Evolutionary conservation across 805 yeast species (phyloP), one percentile per base, ranked within the genome.

Genomic region (Saccharomyces jurei): DNA sequence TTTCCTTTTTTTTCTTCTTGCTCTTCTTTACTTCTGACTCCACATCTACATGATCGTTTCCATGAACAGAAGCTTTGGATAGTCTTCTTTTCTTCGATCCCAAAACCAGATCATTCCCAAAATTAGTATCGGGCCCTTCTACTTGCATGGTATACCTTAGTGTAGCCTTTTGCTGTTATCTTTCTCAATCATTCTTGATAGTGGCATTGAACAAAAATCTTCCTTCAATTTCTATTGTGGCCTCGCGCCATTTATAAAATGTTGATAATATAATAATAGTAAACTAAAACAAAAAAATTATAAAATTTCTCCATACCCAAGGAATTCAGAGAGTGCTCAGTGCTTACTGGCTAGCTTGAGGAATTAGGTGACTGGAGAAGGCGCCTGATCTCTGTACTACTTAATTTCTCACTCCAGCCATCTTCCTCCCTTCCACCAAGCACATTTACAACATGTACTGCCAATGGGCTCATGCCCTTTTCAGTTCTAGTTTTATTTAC

Each of bases 321-420:
- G 21, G 14, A 4, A 17, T n/a, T 26, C 21, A 11, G 21, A 14
- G 25, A n/a, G 21, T 28, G 49, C 17, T 48, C 31, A 58, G 60
- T 28, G 49, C 27, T 48, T 30, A 58, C 60, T 63, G 59, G 58
- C 36, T 44, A 56, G 46, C 58, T 74, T 74, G 21, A n/a, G 41
- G 44, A 21, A 21, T 2, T 4, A n/a, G 44, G 17, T 6, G 44
- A 8, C 44, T 36, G 11, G 2, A 17, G 25, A 17, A 36, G 44
- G 22, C 44, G 44, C 61, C 97, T 79, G 50, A 88, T 68, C 54
- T 85, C 84, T 0, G 98, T 92, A 54, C 96, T 89, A 62, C 97
- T 90, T 54, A 92, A 66, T 66, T 92, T 92, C 29, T 84, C 87
- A 50, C 77, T 73, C 79, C 86, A 86, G 0, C 79, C 80, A 47